Evolutionary conservation across 495 filamentous ascomycete species (phyloP).

Genomic region (Neurospora sp.): DNA sequence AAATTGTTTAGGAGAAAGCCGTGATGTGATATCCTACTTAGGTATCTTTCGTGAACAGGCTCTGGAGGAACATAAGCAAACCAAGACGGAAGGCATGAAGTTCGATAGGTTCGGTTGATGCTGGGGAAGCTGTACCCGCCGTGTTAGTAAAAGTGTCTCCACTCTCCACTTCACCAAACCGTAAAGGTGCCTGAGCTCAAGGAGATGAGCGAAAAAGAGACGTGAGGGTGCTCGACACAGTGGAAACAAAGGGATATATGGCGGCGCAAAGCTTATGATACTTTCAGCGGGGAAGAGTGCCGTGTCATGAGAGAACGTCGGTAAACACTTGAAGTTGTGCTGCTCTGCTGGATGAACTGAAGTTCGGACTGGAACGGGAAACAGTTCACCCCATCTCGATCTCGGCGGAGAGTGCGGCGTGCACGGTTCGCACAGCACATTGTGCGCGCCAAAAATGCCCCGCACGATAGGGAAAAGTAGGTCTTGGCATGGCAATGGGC

Average conservation of each 20-base stretch:
- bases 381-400: neutral
- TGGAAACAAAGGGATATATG: neutral
- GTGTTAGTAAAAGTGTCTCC: neutral
- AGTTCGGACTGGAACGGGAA: neutral
- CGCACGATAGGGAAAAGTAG: neutral
- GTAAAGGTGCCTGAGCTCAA: neutral
- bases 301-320: neutral
- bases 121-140: neutral
- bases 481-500: conserved; percentile 3
- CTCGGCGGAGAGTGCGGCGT: neutral
- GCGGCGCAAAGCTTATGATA: neutral
- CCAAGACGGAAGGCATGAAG: neutral
- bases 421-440: neutral
- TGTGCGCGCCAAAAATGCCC: neutral
- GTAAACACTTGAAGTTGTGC: neutral
- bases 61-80: neutral
- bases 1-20: neutral
- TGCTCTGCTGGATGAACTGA: neutral
- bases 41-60: neutral
- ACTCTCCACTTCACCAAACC: neutral
- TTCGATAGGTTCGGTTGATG: neutral
- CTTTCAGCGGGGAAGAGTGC: neutral
- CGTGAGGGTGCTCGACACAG: neutral
- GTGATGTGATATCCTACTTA: neutral
- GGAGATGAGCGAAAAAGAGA: neutral